Evolutionary conservation across 2,329 filamentous ascomycete species (phyloP), one percentile per base, ranked within the genome.

Genomic region (Ophiostoma quercus): DNA sequence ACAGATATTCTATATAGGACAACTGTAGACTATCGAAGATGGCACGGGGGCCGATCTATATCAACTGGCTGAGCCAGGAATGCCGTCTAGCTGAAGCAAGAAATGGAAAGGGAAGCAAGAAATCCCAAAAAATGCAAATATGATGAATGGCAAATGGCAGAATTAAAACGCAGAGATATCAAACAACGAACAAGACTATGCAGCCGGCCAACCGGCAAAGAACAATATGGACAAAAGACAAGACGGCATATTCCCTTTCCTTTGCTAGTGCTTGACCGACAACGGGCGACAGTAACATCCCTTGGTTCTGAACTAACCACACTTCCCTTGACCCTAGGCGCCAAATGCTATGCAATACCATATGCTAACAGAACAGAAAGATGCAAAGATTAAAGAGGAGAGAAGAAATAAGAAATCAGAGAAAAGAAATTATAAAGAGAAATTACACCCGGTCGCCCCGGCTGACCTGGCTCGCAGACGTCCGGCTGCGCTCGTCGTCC

Each of bases 401-500:
- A 60, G 51, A 67, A 51, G 9, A 37, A 67, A 34, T 19, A 5
- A 19, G 22, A 54, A 66, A 29, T 29, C 25, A 29, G 39, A 9
- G 2, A 25, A 16, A 47, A 6, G 51, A 12, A 57, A 57, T 16
- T 14, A 7, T 22, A 67, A 43, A 8, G 43, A 43, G 7, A 29
- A 29, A 19, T 57, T 57, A 57, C 54, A 29, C 32, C 19, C 67
- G 37, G 63, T 71, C 65, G 39, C 75, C 77, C 22, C 85, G 84
- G 76, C 85, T 88, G 73, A 84, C 79, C 72, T 88, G 85, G 77
- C 88, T 90, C 12, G 88, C 88, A 74, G 90, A 91, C 16, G 90
- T 92, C 29, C 90, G 86, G 77, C 90, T 92, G 67, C 88, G 84
- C 79, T 96, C 92, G 74, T 95, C 92, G 73, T 96, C 90, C 76